Base-by-base conservation (phyloP, 1,284 basidiomycete genomes). In the Apiotrichum veenhuisii region DNA sequence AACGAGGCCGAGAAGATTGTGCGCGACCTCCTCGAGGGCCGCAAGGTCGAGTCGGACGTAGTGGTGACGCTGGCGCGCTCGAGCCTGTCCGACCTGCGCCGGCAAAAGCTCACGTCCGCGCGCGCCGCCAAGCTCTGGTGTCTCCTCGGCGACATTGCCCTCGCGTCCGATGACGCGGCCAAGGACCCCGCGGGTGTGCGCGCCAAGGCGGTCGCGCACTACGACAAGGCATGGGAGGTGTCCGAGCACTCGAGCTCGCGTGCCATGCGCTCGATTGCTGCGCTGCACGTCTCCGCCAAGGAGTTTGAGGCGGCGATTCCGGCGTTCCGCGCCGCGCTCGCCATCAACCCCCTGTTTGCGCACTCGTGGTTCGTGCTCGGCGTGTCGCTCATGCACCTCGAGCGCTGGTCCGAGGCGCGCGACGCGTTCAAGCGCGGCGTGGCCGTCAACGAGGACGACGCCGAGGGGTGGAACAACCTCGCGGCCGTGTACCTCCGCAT, bases 401-500 rank as follows among this genome's bases (percentile, higher is more conserved):
- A 95, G 74, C 80, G 85, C 54, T 97, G 92, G 93, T 82, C 83
- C 26, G 87, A 86, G 26, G 94, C 88, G 1, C 85, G 86, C 55
- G 85, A 88, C 47, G 87, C 89, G 0, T 98, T 98, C 77, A 80
- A 82, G 48, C 82, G 94, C 37, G 92, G 91, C 67, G 92, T 96
- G 0, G 80, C 84, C 11, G 85, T 98, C 59, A 94, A 98, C 62
- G 91, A 95, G 60, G 95, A 98, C 66, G 94, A 99, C 70, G 90
- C 85, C 4, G 95, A 98, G 80, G 94, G 91, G 63, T 98, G 96
- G 96, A 97, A 89, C 73, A 99, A 99, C 74, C 80, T 99, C 53
- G 96, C 95, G 23, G 94, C 88, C 62, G 88, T 94, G 68, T 97
- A 98, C 75, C 82, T 99, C 54, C 85, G 90, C 30, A 82, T 93